A percentile compares a stretch with the other conserved stretches of the same genome.
Evolutionary conservation across 176 grass and related monocot species (phyloP).

Genomic region (Eleusine indica): DNA sequence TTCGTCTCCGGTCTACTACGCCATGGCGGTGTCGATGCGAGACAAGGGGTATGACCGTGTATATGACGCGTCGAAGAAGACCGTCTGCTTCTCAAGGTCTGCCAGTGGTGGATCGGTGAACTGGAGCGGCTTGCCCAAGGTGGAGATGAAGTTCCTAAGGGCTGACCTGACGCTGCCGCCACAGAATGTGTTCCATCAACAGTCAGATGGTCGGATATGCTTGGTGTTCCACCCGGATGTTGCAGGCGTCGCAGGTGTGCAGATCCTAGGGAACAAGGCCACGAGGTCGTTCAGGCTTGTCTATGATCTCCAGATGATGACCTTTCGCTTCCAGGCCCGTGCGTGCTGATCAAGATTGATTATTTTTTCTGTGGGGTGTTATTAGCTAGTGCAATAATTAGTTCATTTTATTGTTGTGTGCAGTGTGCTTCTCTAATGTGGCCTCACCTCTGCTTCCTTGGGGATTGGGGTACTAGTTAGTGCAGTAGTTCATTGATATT

Average conservation of each 20-base stretch:
- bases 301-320: slow-evolving; percentile 21
- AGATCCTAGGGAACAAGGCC: slow-evolving; percentile 30
- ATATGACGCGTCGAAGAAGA: neutral
- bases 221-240: slow-evolving; percentile 25
- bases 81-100: slow-evolving; percentile 9
- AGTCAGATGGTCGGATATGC: neutral
- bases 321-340: slow-evolving; percentile 11
- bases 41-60: slow-evolving; percentile 15
- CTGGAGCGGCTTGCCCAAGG: slow-evolving; percentile 23
- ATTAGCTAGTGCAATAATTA: too few species aligned
- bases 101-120: neutral
- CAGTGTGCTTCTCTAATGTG: too few species aligned
- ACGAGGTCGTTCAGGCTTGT: slow-evolving; percentile 34
- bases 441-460: too few species aligned
- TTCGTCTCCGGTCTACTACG: slow-evolving; percentile 5
- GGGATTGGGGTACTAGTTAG: too few species aligned
- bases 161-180: slow-evolving; percentile 31
- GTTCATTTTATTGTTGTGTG: too few species aligned
- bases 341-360: slow-evolving; percentile 20
- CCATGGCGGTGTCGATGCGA: neutral
- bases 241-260: slow-evolving; percentile 11
- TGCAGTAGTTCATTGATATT: too few species aligned
- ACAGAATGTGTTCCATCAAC: slow-evolving; percentile 26
- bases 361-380: too few species aligned
- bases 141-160: slow-evolving; percentile 36